These are phyloP conservation scores for Tylopilus plumbeoviolaceoides DNA, from an alignment of 768 basidiomycete species.

Conservation along the genomic window DNA sequence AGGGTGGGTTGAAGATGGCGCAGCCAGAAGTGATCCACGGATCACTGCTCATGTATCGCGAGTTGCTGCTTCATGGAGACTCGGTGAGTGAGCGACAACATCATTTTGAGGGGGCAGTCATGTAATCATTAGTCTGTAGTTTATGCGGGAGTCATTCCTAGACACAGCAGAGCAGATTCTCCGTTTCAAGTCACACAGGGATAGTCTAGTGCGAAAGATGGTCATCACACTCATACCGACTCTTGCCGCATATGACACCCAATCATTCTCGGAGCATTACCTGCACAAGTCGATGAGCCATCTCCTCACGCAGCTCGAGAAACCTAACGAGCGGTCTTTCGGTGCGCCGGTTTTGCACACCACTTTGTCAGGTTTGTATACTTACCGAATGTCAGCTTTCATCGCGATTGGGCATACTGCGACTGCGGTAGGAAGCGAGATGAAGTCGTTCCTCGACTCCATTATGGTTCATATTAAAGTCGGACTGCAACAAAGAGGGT, in stretches of 20 bases:
- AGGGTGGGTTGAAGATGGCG: slow-evolving; percentile 70
- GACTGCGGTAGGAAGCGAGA: slow-evolving; percentile 84
- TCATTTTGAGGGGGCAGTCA: neutral
- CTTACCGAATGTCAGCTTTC: slow-evolving; percentile 56
- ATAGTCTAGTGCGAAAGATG: slow-evolving; percentile 84
- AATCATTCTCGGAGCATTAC: slow-evolving; percentile 87
- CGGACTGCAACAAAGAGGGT: slow-evolving; percentile 88
- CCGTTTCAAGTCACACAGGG: slow-evolving; percentile 82
- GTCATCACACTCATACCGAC: slow-evolving; percentile 96
- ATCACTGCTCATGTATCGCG: slow-evolving; percentile 85
- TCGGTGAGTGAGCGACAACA: slow-evolving; percentile 54
- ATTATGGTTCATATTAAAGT: slow-evolving; percentile 87
- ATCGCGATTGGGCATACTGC: slow-evolving; percentile 96
- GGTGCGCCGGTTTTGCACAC: slow-evolving; percentile 42
- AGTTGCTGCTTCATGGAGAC: slow-evolving; percentile 88
- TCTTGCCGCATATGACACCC: slow-evolving; percentile 90
- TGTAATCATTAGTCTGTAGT: slow-evolving; percentile 40
- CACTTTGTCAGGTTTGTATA: neutral
- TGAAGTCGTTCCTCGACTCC: slow-evolving; percentile 92
- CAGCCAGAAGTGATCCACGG: slow-evolving; percentile 92
- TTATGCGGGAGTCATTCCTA: slow-evolving; percentile 83
- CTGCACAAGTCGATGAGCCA: slow-evolving; percentile 94
- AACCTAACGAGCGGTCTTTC: slow-evolving; percentile 82
- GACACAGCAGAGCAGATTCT: slow-evolving; percentile 89
- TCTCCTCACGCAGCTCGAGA: slow-evolving; percentile 82